A percentile compares a stretch with the other conserved stretches of the same genome.
These are phyloP conservation scores for Sanghuangporus sanghuang DNA, from an alignment of 1,284 basidiomycete genomes.

Conservation along the genomic window DNA sequence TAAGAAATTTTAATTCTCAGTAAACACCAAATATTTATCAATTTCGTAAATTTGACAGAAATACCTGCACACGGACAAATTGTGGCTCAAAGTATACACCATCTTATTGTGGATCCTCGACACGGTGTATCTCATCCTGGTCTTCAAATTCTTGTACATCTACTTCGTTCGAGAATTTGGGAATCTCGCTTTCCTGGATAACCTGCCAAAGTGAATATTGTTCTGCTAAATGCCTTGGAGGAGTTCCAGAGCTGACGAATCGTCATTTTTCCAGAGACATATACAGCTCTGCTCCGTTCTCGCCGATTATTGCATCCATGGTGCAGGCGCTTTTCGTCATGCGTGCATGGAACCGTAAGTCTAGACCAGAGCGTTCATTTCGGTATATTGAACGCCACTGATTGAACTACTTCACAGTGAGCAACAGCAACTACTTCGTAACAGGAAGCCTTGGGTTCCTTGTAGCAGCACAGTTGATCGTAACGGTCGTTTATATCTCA, in stretches of 20 bases:
- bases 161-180: constrained; percentile 10
- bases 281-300: background rate
- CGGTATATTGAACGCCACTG: background rate
- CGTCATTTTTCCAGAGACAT: background rate
- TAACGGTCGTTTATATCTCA: background rate
- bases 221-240: background rate
- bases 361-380: background rate
- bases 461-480: background rate
- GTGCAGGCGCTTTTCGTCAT: constrained; percentile 5
- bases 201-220: background rate
- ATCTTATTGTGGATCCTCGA: constrained; percentile 8
- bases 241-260: background rate
- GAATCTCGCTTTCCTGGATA: constrained; percentile 3
- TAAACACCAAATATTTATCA: background rate
- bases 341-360: constrained; percentile 5
- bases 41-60: background rate
- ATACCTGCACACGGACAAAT: constrained; percentile 4
- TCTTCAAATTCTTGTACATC: constrained; percentile 9
- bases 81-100: constrained; percentile 1
- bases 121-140: constrained; percentile 8
- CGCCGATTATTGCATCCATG: background rate
- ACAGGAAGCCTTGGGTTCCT: constrained; percentile 3
- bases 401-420: background rate
- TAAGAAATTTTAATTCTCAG: background rate
- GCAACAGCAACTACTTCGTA: constrained; percentile 4